Evolutionary conservation across 2,329 filamentous ascomycete species (phyloP).

Genomic region (Fusarium phyllophilum): DNA sequence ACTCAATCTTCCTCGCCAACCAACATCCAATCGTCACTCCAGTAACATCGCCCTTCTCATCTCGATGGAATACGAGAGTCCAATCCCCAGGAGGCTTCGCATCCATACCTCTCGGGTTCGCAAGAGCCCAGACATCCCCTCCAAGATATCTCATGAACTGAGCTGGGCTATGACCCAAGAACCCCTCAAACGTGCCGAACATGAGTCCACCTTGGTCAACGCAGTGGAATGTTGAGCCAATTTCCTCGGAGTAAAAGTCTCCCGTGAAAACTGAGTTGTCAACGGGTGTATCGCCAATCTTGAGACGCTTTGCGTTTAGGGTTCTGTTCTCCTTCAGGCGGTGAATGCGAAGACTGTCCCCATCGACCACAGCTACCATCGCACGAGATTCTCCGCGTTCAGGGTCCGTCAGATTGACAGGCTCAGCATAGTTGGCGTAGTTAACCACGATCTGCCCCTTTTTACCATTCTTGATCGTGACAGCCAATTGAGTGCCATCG

Average conservation of each 20-base stretch:
- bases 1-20: constrained; percentile 24
- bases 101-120: constrained; percentile 29
- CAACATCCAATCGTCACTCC: constrained; percentile 23
- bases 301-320: constrained; percentile 12
- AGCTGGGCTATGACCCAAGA: constrained; percentile 20
- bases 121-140: constrained; percentile 18
- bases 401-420: constrained; percentile 21
- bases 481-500: constrained; percentile 19
- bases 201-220: constrained; percentile 20
- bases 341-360: constrained; percentile 14
- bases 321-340: constrained; percentile 26
- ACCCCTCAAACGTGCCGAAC: constrained; percentile 30
- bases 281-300: neutral
- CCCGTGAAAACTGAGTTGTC: constrained; percentile 4
- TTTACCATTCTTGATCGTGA: constrained; percentile 8
- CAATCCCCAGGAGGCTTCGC: constrained; percentile 31
- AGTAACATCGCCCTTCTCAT: neutral
- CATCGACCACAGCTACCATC: constrained; percentile 11
- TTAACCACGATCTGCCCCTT: constrained; percentile 16
- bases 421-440: constrained; percentile 28
- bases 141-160: constrained; percentile 28
- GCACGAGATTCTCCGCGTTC: constrained; percentile 9
- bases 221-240: constrained; percentile 23
- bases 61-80: constrained; percentile 20
- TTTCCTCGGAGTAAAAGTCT: constrained; percentile 29